These are phyloP conservation scores for Ustilago trichophora DNA, from an alignment of 1,284 basidiomycete genomes.

Conservation along the genomic window DNA sequence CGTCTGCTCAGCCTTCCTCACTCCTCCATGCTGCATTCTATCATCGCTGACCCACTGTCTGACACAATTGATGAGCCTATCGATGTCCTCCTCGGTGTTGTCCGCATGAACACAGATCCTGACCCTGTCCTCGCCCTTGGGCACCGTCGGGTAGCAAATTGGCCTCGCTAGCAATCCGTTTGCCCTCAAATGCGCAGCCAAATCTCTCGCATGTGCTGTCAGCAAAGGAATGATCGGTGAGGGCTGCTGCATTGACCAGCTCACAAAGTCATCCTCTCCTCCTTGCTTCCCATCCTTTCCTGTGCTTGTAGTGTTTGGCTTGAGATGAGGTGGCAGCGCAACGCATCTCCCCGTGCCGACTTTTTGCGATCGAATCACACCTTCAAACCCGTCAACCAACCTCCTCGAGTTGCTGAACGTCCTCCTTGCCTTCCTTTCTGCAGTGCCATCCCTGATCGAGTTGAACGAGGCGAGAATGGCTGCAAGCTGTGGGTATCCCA, in stretches of 20 bases:
- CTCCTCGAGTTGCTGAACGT: slow-evolving; percentile 13
- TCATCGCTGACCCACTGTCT: slow-evolving; percentile 12
- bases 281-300: no score
- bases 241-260: slow-evolving; percentile 49
- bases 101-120: slow-evolving; percentile 82
- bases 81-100: slow-evolving; percentile 76
- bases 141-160: slow-evolving; percentile 79
- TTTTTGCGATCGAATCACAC: slow-evolving; percentile 9
- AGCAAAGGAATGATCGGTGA: slow-evolving; percentile 86
- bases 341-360: slow-evolving; percentile 2
- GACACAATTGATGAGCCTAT: slow-evolving; percentile 62
- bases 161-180: slow-evolving; percentile 78
- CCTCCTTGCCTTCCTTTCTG: slow-evolving; percentile 68
- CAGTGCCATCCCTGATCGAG: slow-evolving; percentile 76
- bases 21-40: background rate
- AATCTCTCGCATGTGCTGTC: slow-evolving; percentile 76
- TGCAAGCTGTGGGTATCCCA: slow-evolving; percentile 66
- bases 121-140: slow-evolving; percentile 81
- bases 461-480: slow-evolving; percentile 81
- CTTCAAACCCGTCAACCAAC: slow-evolving; percentile 11
- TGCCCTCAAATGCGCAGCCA: slow-evolving; percentile 75
- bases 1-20: background rate
- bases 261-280: slow-evolving; percentile 16
- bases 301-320: background rate
- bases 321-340: slow-evolving; percentile 22